These are phyloP conservation scores for Euphrasia confusa DNA, from an alignment of 257 asterid species.

Conservation along the genomic window DNA sequence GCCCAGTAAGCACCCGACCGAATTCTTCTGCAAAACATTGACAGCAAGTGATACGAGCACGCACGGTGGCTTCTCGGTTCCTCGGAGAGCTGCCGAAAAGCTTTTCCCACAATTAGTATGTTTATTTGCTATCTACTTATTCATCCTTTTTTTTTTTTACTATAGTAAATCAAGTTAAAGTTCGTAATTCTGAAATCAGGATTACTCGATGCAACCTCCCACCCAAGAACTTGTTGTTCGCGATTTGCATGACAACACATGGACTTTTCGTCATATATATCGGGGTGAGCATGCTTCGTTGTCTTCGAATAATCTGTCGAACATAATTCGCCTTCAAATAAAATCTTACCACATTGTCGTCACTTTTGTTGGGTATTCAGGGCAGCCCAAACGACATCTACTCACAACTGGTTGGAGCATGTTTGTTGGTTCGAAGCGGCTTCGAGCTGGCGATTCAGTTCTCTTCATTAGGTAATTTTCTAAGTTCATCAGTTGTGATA, in stretches of 20 bases:
- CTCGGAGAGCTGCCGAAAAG: conserved; percentile 88
- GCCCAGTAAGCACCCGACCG: conserved; percentile 70
- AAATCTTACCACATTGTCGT: conserved; percentile 5
- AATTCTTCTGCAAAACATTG: conserved; percentile 78
- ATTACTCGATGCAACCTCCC: conserved; percentile 85
- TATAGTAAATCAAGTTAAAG: neutral
- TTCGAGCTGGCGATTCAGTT: conserved; percentile 81
- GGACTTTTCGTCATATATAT: conserved; percentile 89
- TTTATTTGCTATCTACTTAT: neutral
- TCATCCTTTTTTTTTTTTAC: neutral
- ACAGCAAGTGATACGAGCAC: conserved; percentile 92
- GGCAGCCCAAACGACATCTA: conserved; percentile 84
- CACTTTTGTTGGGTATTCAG: conserved; percentile 32
- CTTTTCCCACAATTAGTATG: conserved; percentile 71
- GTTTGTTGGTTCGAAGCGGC: conserved; percentile 87
- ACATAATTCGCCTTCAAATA: neutral
- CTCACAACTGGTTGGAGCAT: conserved; percentile 95
- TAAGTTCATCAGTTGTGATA: no score
- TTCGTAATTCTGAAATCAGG: conserved; percentile 35
- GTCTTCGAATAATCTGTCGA: neutral
- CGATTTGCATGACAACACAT: conserved; percentile 73
- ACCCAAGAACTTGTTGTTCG: conserved; percentile 84
- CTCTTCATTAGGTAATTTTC: conserved; percentile 63
- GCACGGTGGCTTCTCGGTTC: conserved; percentile 90
- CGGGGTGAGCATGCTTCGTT: conserved; percentile 40